phyloP scores from a whole-genome alignment of 1,139 yeast genomes.

The Komagataea norvegica region DNA sequence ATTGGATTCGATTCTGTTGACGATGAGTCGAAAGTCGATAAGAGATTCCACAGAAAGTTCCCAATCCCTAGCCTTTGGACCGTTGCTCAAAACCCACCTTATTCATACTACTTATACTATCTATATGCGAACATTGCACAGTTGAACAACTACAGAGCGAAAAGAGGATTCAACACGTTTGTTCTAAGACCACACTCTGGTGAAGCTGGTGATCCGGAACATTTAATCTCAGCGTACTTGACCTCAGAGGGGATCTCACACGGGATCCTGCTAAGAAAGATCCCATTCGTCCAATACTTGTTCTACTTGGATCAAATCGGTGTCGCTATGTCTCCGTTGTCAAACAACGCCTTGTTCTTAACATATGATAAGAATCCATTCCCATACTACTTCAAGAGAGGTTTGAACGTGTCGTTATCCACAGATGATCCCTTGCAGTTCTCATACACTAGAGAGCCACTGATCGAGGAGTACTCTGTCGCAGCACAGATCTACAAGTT shows the following conservation, averaged over 20 bases:
- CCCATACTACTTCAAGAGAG: slow-evolving; percentile 83
- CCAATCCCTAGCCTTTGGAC: slow-evolving; percentile 86
- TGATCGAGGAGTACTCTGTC: slow-evolving; percentile 94
- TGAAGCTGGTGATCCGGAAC: slow-evolving; percentile 99
- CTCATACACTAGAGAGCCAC: slow-evolving; percentile 95
- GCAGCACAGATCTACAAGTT: slow-evolving; percentile 96
- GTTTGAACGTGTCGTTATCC: slow-evolving; percentile 87
- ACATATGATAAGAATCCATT: slow-evolving; percentile 95
- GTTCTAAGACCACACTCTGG: slow-evolving; percentile 97
- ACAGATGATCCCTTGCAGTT: slow-evolving; percentile 94
- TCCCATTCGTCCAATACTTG: slow-evolving; percentile 90
- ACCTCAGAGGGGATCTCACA: slow-evolving; percentile 92
- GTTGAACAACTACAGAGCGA: slow-evolving; percentile 74
- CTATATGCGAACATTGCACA: slow-evolving; percentile 81
- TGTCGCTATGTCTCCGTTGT: slow-evolving; percentile 97
- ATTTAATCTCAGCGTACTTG: slow-evolving; percentile 82
- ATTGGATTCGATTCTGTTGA: slow-evolving; percentile 98
- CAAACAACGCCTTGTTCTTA: slow-evolving; percentile 91
- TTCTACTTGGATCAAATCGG: slow-evolving; percentile 94
- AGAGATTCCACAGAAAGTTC: slow-evolving; percentile 70
- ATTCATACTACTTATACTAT: slow-evolving; percentile 89
- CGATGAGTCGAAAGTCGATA: slow-evolving; percentile 91
- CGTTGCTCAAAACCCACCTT: slow-evolving; percentile 82
- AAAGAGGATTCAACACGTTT: slow-evolving; percentile 76
- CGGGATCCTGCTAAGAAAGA: slow-evolving; percentile 86